Conservation (phyloP, 1,284 basidiomycete genomes). For the Ustilago cynodontis region DNA sequence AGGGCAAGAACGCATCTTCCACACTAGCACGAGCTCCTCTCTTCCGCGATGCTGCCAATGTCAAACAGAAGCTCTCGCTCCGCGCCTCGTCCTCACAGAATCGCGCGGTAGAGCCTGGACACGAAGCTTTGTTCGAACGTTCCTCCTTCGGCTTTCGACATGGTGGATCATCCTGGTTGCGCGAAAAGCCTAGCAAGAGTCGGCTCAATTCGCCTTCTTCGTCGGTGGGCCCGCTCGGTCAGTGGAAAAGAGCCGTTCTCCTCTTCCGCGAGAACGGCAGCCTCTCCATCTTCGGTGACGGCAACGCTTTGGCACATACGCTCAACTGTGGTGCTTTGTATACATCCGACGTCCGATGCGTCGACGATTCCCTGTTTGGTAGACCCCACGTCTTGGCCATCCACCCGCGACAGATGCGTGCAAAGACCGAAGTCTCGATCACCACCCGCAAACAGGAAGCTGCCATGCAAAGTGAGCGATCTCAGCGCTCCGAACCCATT, state of each 20-base stretch:
- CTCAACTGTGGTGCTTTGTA: constrained; percentile 39
- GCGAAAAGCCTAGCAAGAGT: constrained; percentile 48
- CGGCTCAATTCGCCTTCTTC: constrained; percentile 43
- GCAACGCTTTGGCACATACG: constrained; percentile 53
- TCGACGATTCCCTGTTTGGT: constrained; percentile 58
- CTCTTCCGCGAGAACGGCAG: constrained; percentile 56
- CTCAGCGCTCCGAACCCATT: constrained; percentile 46
- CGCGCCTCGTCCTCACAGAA: constrained; percentile 11
- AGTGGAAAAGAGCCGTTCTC: constrained; percentile 55
- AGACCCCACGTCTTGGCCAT: constrained; percentile 52
- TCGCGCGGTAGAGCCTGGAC: constrained; percentile 20
- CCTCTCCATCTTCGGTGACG: constrained; percentile 54
- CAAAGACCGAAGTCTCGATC: constrained; percentile 24
- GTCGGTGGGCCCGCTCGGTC: constrained; percentile 25
- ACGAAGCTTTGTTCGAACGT: constrained; percentile 36
- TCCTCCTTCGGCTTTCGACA: constrained; percentile 39
- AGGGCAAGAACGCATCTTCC: constrained; percentile 31
- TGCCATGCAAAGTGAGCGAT: constrained; percentile 16
- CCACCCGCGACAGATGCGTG: constrained; percentile 30
- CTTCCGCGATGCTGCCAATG: constrained; percentile 45
- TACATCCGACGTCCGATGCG: constrained; percentile 52
- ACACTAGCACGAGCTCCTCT: constrained; percentile 39
- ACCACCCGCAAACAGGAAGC: constrained; percentile 32
- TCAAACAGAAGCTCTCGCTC: constrained; percentile 50
- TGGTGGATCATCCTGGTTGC: constrained; percentile 38